Evolutionary conservation across 2,329 filamentous ascomycete genomes (phyloP).

Genomic region (Triangularia verruculosa): DNA sequence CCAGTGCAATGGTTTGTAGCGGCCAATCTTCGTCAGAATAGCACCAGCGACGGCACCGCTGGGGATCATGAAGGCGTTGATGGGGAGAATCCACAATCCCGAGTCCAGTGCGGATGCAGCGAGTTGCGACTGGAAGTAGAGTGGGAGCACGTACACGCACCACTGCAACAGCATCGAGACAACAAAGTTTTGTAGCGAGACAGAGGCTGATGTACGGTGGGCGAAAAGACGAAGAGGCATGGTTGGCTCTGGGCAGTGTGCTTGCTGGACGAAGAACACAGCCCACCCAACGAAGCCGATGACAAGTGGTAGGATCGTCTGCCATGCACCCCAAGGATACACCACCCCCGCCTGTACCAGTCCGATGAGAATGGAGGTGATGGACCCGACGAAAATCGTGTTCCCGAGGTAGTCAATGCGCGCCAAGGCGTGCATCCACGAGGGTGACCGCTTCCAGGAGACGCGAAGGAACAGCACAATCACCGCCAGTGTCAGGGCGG

Average conservation of each 20-base stretch:
- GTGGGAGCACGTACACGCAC: slow-evolving; percentile 37
- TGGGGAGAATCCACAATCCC: too few species aligned
- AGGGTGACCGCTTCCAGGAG: slow-evolving; percentile 19
- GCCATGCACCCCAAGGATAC: slow-evolving; percentile 17
- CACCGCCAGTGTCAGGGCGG: slow-evolving; percentile 23
- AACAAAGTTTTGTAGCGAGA: too few species aligned
- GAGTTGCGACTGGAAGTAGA: too few species aligned
- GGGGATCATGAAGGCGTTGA: not conserved
- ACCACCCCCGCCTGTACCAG: slow-evolving; percentile 19
- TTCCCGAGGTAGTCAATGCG: slow-evolving; percentile 43
- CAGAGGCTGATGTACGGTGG: slow-evolving; percentile 42
- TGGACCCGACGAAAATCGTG: slow-evolving; percentile 36
- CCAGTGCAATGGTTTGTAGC: too few species aligned
- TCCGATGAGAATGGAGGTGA: slow-evolving; percentile 35
- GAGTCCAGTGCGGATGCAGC: too few species aligned
- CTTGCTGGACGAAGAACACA: too few species aligned
- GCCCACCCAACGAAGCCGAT: slow-evolving; percentile 39
- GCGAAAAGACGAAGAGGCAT: slow-evolving; percentile 45
- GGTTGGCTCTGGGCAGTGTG: slow-evolving; percentile 29
- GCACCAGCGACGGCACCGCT: too few species aligned
- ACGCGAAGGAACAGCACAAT: slow-evolving; percentile 29
- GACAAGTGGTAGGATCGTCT: slow-evolving; percentile 35
- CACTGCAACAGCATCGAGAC: slow-evolving; percentile 36
- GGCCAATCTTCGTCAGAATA: too few species aligned
- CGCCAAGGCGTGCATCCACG: slow-evolving; percentile 18